Evolutionary conservation across 2,329 filamentous ascomycete species (phyloP).

Genomic region (Bimuria novae-zelandiae): DNA sequence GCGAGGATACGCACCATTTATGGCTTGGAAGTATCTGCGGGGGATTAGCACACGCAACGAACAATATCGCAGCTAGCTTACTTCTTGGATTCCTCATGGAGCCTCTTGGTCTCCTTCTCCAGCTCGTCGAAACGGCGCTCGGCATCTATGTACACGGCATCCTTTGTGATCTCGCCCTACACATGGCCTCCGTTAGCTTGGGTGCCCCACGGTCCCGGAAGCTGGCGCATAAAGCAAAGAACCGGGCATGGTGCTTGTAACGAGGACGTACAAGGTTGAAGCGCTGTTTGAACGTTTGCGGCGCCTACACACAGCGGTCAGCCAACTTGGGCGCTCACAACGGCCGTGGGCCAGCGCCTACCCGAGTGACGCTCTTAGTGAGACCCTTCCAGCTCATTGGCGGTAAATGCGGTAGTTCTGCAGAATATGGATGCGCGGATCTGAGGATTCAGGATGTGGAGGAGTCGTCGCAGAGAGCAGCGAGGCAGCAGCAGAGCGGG

Average conservation of each 20-base stretch:
- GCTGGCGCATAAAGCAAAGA: constrained; percentile 17
- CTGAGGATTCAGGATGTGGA: constrained; percentile 5
- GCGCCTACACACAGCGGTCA: constrained; percentile 61
- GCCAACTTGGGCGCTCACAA: constrained; percentile 22
- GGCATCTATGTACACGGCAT: constrained; percentile 91
- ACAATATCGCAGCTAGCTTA: constrained; percentile 29
- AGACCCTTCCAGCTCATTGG: constrained; percentile 97
- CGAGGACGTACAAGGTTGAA: constrained; percentile 73
- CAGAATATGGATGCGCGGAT: constrained; percentile 12
- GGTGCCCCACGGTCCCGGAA: constrained; percentile 21
- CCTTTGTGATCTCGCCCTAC: constrained; percentile 87
- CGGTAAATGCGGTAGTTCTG: constrained; percentile 10
- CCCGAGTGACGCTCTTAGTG: constrained; percentile 84
- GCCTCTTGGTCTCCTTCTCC: constrained; percentile 92
- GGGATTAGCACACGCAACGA: constrained; percentile 25
- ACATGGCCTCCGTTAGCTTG: constrained; percentile 24
- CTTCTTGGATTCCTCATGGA: constrained; percentile 95
- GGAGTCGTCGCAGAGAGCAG: constrained; percentile 6
- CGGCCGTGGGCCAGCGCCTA: constrained; percentile 52
- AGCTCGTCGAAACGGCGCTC: constrained; percentile 93
- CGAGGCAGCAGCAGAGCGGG: constrained; percentile 13
- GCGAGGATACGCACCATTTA: constrained; percentile 68
- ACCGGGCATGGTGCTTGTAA: background rate
- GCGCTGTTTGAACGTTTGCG: constrained; percentile 85
- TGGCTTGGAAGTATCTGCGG: constrained; percentile 82